Evolutionary conservation across 495 filamentous ascomycete species (phyloP), one percentile per base, ranked within the genome.

Genomic region (Durotheca rogersii): DNA sequence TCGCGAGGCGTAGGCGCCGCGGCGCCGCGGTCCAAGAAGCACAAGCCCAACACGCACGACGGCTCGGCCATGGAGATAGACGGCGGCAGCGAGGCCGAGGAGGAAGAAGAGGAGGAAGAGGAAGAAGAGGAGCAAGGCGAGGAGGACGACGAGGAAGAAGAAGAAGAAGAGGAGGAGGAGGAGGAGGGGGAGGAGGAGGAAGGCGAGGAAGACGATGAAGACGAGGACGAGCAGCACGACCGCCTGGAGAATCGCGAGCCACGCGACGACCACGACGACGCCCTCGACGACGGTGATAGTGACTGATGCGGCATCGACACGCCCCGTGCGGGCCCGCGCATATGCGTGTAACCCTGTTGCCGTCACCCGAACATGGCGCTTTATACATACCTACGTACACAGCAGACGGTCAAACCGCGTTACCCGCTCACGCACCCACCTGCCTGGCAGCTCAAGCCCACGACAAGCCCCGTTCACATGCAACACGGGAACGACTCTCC

Each of bases 221-320:
- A 71, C 7, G 71, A 68, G 6, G 69, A 66, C n/a, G 65, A 67
- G 9, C 69, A 66, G 27, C 60, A 62, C 10, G 66, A 68, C 29
- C 58, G 59, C 4, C 68, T 72, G 1, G 74, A 76, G 27, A 72
- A 72, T n/a, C 69, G 75, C 4, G 66, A 46, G 61, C 31, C 72
- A 14, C 67, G 63, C 12, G 75, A 75, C 19, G 79, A 85, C 12
- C 78, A 83, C 47, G 78, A 86, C 54, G 82, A 87, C 59, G 81
- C 81, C 11, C 73, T 85, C 25, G 84, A 88, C 62, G 71, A 80
- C 45, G 80, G 81, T 25, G 73, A 74, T 39, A 81, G 78, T 43
- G 77, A 81, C 25, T 81, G 67, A 65, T 30, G 4, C 7, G n/a
- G 23, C 16, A 11, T 12, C 18, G 21, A n/a, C 15, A 38, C 27